These are phyloP conservation scores for Yarrowia galli DNA, from an alignment of 1,139 yeast genomes.

Conservation along the genomic window DNA sequence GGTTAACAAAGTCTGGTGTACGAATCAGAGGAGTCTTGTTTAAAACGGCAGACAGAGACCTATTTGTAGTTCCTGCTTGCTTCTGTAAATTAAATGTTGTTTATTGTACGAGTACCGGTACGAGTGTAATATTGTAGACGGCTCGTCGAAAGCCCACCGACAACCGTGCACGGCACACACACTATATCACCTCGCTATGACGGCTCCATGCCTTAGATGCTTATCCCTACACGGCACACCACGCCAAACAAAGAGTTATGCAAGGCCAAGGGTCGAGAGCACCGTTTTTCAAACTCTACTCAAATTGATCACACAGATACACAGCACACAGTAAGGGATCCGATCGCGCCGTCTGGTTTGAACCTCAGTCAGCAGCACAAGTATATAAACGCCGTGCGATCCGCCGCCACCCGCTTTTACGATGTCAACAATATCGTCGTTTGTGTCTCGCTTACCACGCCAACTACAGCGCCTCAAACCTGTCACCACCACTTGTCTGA, in stretches of 20 bases:
- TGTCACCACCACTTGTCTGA: not conserved
- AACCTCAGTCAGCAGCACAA: not conserved
- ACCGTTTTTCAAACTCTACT: constrained; percentile 30
- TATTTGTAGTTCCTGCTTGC: not conserved
- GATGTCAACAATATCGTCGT: constrained; percentile 20
- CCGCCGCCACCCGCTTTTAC: not conserved
- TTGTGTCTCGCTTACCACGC: constrained; percentile 32
- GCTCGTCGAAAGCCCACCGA: not conserved
- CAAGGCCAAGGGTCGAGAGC: constrained; percentile 22
- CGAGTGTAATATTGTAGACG: too few species aligned
- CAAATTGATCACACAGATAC: not conserved
- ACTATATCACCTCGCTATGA: too few species aligned
- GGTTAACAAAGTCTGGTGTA: constrained; percentile 54
- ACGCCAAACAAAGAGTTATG: constrained; percentile 14
- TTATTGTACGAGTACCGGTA: not conserved
- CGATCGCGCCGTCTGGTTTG: constrained; percentile 9
- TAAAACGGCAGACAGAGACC: not conserved
- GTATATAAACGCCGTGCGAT: constrained; percentile 19
- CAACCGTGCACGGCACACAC: not conserved
- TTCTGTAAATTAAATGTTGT: constrained; percentile 23
- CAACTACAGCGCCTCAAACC: constrained; percentile 3
- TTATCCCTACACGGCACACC: not conserved
- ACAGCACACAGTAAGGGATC: not conserved
- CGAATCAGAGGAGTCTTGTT: not conserved
- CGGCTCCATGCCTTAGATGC: not conserved